A percentile compares a stretch with the other conserved stretches of the same genome.
Evolutionary conservation across 2,329 filamentous ascomycete genomes (phyloP).

Genomic region (Venturia oleaginea): DNA sequence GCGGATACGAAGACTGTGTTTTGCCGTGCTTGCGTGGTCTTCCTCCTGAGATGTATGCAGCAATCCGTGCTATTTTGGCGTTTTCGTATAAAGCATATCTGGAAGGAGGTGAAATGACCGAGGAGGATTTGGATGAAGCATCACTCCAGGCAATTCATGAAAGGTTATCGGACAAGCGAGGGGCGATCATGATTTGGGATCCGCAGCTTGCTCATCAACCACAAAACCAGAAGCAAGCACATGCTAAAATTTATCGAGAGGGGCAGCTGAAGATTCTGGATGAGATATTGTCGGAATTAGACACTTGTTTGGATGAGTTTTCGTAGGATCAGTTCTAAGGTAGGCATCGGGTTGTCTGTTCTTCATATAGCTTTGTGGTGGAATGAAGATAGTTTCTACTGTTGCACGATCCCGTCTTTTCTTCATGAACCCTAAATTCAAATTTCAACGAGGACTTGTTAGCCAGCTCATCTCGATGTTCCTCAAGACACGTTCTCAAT

Average conservation of each 20-base stretch:
- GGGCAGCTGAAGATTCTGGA: constrained; percentile 24
- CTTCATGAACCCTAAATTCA: no score
- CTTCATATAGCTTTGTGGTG: no score
- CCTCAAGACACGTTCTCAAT: no score
- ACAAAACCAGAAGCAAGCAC: constrained; percentile 30
- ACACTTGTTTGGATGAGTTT: constrained; percentile 5
- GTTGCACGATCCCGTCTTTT: no score
- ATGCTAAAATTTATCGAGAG: constrained; percentile 35
- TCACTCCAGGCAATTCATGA: constrained; percentile 17
- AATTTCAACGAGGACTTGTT: no score
- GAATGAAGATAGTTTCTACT: no score
- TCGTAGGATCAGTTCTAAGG: not conserved
- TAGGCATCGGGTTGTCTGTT: no score
- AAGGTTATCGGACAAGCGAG: constrained; percentile 25
- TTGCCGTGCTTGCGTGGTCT: constrained; percentile 26
- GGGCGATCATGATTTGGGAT: constrained; percentile 15
- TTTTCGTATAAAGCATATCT: constrained; percentile 17
- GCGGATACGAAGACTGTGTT: constrained; percentile 22
- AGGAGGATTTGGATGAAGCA: constrained; percentile 5
- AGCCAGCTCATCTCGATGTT: no score
- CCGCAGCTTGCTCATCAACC: constrained; percentile 20
- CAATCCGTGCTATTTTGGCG: constrained; percentile 18
- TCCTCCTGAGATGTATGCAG: constrained; percentile 26
- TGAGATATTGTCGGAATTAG: constrained; percentile 14
- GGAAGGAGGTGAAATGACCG: constrained; percentile 15